Base-by-base conservation (phyloP, 179 eudicot species). In the Silene vulgaris region DNA sequence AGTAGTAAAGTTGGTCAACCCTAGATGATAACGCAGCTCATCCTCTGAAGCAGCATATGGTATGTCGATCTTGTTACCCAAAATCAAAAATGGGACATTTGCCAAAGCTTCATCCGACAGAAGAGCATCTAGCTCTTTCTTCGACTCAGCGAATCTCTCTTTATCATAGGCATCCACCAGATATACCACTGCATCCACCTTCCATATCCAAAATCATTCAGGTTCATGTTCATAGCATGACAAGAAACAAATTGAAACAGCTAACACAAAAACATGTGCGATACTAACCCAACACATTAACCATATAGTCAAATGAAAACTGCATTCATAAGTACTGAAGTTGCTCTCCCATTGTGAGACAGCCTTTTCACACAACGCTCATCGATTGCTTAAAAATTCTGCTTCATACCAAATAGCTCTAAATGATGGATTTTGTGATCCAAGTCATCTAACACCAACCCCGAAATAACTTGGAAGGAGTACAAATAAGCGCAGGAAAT, bases 181-280 rank as follows among this genome's bases (percentile, higher is more conserved):
- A 80, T 91, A 91, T 26, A 91, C 91, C 20, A 91, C 97, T 1
- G 96, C 96, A 80, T 90, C 97, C 85, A 88, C 97, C 97, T 91
- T 78, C 82, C 83, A 37, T 70, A 19, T 17, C 66, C 29, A 1
- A 77, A 52, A 32, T 30, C 35, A 32, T 73, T 9, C 77, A 56
- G 19, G 16, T 69, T 48, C 12, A 32, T 61, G 40, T 35, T 35
- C 40, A 6, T 35, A 26, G 40, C 69, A 65, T 20, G 56, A 23
- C 29, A 30, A 2, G n/a, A 50, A 50, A 50, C 56, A 50, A 50
- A 50, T 13, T 50, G 56, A 12, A 2, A 50, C 16, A 11, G 54
- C 14, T 48, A 48, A 50, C 56, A 12, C 4, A 50, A 50, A 50
- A 12, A 35, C 8, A 5, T 6, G 40, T 35, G 40, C 2, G 8